Evolutionary conservation across 2,329 filamentous ascomycete species (phyloP).

Genomic region (Neonectria sp.): DNA sequence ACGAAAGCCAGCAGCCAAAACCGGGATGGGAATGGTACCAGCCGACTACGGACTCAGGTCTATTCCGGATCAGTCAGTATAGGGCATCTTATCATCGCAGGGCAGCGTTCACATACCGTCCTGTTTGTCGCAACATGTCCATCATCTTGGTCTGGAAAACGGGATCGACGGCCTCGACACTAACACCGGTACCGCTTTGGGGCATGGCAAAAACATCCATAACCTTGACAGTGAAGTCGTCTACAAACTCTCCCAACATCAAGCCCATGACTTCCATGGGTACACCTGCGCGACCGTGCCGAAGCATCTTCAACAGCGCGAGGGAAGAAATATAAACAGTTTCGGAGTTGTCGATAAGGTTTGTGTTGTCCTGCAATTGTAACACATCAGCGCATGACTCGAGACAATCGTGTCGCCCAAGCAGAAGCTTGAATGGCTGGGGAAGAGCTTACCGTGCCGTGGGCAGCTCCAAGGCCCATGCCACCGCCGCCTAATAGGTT

Average conservation of each 20-base stretch:
- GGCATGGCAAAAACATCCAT: constrained; percentile 99
- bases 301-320: constrained; percentile 97
- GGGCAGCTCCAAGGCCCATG: constrained; percentile 71
- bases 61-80: constrained; percentile 55
- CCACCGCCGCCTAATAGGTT: constrained; percentile 86
- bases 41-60: constrained; percentile 96
- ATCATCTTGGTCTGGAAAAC: constrained; percentile 99
- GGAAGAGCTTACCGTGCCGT: constrained; percentile 55
- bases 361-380: constrained; percentile 82
- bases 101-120: constrained; percentile 74
- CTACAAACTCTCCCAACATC: constrained; percentile 98
- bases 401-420: constrained; percentile 3
- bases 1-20: constrained; percentile 99
- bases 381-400: constrained; percentile 25
- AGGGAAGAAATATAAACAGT: constrained; percentile 99
- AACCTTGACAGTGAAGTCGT: constrained; percentile 98
- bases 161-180: constrained; percentile 97
- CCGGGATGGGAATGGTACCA: constrained; percentile 99
- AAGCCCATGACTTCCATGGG: constrained; percentile 99
- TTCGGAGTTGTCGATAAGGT: constrained; percentile 98
- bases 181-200: constrained; percentile 97
- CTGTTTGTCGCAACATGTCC: constrained; percentile 99
- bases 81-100: constrained; percentile 11
- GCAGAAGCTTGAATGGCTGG: constrained; percentile 31
- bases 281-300: constrained; percentile 96